These are phyloP conservation scores for Wilcoxina mikolae DNA, from an alignment of 495 filamentous ascomycete species.

Conservation along the genomic window DNA sequence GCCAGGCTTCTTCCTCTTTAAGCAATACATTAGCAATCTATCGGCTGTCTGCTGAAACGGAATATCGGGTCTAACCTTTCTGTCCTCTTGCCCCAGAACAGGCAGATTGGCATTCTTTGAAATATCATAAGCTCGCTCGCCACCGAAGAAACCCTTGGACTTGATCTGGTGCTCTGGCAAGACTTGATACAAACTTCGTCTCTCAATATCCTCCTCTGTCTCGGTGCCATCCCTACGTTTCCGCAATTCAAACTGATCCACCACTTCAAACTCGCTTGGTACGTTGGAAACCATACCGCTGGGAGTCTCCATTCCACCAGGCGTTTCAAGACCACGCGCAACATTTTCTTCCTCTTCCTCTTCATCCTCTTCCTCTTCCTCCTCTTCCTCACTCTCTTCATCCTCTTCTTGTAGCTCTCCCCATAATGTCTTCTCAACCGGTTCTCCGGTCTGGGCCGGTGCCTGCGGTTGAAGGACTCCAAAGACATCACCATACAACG, in stretches of 20 bases:
- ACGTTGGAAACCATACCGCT: slow-evolving; percentile 65
- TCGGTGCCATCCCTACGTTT: slow-evolving; percentile 77
- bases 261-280: slow-evolving; percentile 56
- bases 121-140: slow-evolving; percentile 83
- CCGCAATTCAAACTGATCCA: slow-evolving; percentile 78
- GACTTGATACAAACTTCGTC: slow-evolving; percentile 70
- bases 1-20: slow-evolving; percentile 83
- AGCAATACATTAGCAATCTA: neutral
- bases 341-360: slow-evolving; percentile 59
- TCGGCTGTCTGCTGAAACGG: neutral
- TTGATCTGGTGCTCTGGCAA: slow-evolving; percentile 72
- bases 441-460: slow-evolving; percentile 48
- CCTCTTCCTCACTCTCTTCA: slow-evolving; percentile 67
- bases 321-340: slow-evolving; percentile 53
- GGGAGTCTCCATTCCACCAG: slow-evolving; percentile 66
- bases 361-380: slow-evolving; percentile 50
- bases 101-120: slow-evolving; percentile 40
- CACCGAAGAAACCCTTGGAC: slow-evolving; percentile 87
- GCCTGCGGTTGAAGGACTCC: slow-evolving; percentile 53
- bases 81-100: slow-evolving; percentile 68
- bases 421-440: slow-evolving; percentile 80
- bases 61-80: slow-evolving; percentile 32
- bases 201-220: slow-evolving; percentile 62
- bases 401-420: slow-evolving; percentile 80
- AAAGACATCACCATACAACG: slow-evolving; percentile 86